Evolutionary conservation across 169 alveolate genomes (phyloP), one percentile per base, ranked within the genome.

Genomic region (Plasmodium falciparum): DNA sequence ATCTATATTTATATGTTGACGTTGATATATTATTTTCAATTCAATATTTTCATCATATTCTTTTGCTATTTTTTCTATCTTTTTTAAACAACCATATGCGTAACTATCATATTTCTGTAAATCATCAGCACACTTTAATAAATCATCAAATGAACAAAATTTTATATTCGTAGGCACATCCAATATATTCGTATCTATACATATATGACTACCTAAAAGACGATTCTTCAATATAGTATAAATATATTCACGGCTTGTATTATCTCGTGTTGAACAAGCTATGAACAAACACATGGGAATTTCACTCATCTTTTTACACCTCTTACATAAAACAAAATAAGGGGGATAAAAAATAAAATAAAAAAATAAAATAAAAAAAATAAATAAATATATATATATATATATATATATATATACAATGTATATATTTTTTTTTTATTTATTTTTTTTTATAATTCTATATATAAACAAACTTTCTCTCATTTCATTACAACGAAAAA

Each of bases 141-240:
- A 88, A 61, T 92, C 95, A 73, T 95, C 98, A 80, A 93, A 93
- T 9, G 97, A 88, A 49, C 95, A 93, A 73, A 96, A 95, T 63
- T 96, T 89, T 26, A 96, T 88, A 71, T 95, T 94, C 43, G 95
- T 91, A 8, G 97, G 97, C 17, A 94, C 95, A 67, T 94, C 94
- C 63, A 96, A 85, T 62, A 94, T 62, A 54, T 94, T 94, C 9
- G 93, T 89, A 52, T 94, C 96, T 26, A 85, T 92, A 59, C 93
- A 85, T 73, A 90, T 73, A 58, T 92, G 88, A 67, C 88, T 80
- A 70, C 93, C 93, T 72, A 94, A 67, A 29, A 94, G 63, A n/a
- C 90, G 88, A 71, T 94, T 94, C 58, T 92, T 88, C 33, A 92
- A 56, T 20, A 94, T 65, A 2, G 94, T 91, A 76, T 94, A 92